phyloP scores from a whole-genome alignment of 305 asterid species.

The Fraxinus sp. region DNA sequence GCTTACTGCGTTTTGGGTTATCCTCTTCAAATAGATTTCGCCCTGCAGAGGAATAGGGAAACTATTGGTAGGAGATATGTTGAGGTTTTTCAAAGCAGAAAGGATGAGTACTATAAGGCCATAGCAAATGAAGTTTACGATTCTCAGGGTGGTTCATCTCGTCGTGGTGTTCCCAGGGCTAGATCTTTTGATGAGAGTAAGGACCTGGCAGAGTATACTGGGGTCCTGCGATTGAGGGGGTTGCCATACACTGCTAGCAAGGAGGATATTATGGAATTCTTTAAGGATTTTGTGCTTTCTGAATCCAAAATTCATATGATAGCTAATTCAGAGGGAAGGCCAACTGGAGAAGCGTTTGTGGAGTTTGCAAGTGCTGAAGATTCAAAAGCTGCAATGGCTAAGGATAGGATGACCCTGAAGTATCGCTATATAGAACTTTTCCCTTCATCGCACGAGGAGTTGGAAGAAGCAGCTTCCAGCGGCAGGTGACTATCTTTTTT shows the following conservation, averaged over 20 bases:
- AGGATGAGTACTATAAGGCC: slow-evolving; percentile 87
- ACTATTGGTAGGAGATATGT: slow-evolving; percentile 90
- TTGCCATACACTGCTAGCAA: slow-evolving; percentile 74
- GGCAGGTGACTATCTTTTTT: slow-evolving; percentile 56
- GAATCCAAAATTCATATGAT: slow-evolving; percentile 65
- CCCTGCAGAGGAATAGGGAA: slow-evolving; percentile 78
- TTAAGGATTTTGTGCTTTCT: slow-evolving; percentile 60
- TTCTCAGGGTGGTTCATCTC: slow-evolving; percentile 65
- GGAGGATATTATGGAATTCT: slow-evolving; percentile 32
- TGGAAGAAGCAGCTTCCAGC: slow-evolving; percentile 84
- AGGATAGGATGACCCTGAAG: slow-evolving; percentile 83
- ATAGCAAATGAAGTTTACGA: slow-evolving; percentile 73
- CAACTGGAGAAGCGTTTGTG: slow-evolving; percentile 92
- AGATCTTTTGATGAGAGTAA: slow-evolving; percentile 68
- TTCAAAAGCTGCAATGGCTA: slow-evolving; percentile 83
- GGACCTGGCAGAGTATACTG: slow-evolving; percentile 76
- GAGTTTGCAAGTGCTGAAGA: slow-evolving; percentile 87
- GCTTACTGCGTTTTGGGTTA: slow-evolving; percentile 28
- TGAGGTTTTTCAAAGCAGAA: slow-evolving; percentile 84
- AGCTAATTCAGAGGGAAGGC: slow-evolving; percentile 73
- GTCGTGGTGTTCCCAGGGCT: slow-evolving; percentile 66
- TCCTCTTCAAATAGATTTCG: slow-evolving; percentile 29
- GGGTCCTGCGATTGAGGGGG: slow-evolving; percentile 78
- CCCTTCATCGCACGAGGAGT: slow-evolving; percentile 79
- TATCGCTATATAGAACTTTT: slow-evolving; percentile 84